Evolutionary conservation across 2,329 filamentous ascomycete genomes (phyloP), one percentile per base, ranked within the genome.

Genomic region (Neopestalotiopsis rosae): DNA sequence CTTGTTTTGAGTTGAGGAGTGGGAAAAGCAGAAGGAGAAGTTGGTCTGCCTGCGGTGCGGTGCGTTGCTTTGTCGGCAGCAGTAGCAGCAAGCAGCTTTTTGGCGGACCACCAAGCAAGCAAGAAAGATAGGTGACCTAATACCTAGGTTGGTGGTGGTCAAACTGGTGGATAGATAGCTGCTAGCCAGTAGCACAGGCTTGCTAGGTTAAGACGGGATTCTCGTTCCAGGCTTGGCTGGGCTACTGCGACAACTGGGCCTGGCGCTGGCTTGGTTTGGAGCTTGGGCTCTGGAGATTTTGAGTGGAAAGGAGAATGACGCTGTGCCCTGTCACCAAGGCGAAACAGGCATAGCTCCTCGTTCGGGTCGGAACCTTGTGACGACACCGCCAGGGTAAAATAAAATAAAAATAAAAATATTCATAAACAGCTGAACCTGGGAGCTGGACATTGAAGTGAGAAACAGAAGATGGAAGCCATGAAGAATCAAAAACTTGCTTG

Each of bases 231-330:
- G 34, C 34, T 38, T 38, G 34, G 34, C 34, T 38, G 34, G 34
- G 34, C 34, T 7, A 9, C 42, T 28, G 30, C 30, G n/a, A 59
- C 13, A 28, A 28, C 30, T 17, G 20, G 20, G 13, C 57, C 57
- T 59, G 57, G 57, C 13, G 24, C 30, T 59, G 57, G 57, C 3
- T 28, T 7, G 52, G 52, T n/a, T n/a, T n/a, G 52, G 52, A 61
- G 57, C 45, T 52, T 52, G 57, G 57, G 32, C 57, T n/a, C 12
- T 32, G 57, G 6, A n/a, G 57, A 61, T 34, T 34, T 24, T 24
- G 12, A 17, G 34, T n/a, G 30, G 64, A 66, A 66, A 66, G 62
- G 38, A 49, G 64, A 66, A 67, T 67, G 65, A 67, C 65, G 65
- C 65, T 67, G 52, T 67, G 65, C 65, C 65, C 65, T 67, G 52